Conservation (phyloP, 2,329 filamentous ascomycete genomes). For the Cytospora piceicola region DNA sequence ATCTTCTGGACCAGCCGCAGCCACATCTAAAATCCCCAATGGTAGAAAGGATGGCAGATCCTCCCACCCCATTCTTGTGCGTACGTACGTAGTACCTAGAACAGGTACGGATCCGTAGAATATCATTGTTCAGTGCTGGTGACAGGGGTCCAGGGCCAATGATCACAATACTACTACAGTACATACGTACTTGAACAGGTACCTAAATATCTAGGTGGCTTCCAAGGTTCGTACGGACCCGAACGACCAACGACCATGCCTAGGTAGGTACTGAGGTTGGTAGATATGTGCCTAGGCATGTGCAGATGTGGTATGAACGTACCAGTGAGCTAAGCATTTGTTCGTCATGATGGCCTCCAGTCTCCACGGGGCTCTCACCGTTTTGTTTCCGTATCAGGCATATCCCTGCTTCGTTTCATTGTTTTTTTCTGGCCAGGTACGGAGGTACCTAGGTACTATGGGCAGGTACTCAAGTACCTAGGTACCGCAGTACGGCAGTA, state of each 20-base stretch:
- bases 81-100: no score
- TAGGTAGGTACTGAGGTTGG: no score
- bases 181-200: neutral
- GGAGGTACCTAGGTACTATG: slow-evolving; percentile 7
- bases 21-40: no score
- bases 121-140: neutral
- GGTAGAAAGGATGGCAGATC: neutral
- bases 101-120: neutral
- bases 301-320: no score
- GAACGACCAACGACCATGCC: no score
- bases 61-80: neutral
- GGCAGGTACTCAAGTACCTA: no score
- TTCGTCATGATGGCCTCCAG: slow-evolving; percentile 14
- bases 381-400: slow-evolving; percentile 19
- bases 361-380: slow-evolving; percentile 8
- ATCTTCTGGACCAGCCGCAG: no score
- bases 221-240: no score
- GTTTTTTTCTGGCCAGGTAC: neutral
- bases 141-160: neutral
- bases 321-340: neutral
- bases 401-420: neutral
- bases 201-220: no score
- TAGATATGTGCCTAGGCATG: no score
- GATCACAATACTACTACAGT: neutral
- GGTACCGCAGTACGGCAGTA: neutral